Evolutionary conservation across 371 early-diverging fungal genomes (phyloP), one percentile per base, ranked within the genome.

Genomic region (Mortierella sp.): DNA sequence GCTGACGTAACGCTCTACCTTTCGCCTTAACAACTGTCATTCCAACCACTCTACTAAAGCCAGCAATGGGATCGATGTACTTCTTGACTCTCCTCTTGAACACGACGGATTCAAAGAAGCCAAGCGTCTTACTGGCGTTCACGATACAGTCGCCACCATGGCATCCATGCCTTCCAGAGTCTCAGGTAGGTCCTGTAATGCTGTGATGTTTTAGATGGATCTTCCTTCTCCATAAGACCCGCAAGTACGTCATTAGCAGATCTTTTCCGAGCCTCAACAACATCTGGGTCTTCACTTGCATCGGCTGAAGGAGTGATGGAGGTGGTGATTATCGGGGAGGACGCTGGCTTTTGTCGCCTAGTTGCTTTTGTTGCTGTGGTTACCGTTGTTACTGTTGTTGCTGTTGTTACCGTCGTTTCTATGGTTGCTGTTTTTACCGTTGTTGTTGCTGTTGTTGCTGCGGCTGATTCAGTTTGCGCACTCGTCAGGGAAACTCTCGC

Each of bases 81-180:
- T 31, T 72, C 72, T 50, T 72, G 72, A 72, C 72, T 26, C 3
- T 50, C 28, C 52, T 45, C 72, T 72, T 72, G 11, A 72, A 72
- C 16, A 72, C 24, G 5, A 50, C 31, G 50, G 47, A 45, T 47
- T 11, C 28, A 72, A 48, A 72, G 47, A 72, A 72, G 50, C 50
- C 28, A 19, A 72, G 72, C 47, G 31, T 50, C 48, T 50, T 26
- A 45, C 45, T 72, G 6, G 47, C 72, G 48, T 31, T 50, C 45
- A 50, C 72, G 34, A 45, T 72, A 72, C 72, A n/a, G 72, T 72
- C 72, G 50, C 72, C 47, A 13, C 31, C n/a, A 28, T 16, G 28
- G 47, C 72, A 72, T 31, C 19, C 65, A 38, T 38, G 5, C 65
- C 65, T 63, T 63, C 65, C 65, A 63, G 38, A 63, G 65, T 38